phyloP scores from a whole-genome alignment of 2,329 filamentous ascomycete species.

The Metarhizium guizhouense region DNA sequence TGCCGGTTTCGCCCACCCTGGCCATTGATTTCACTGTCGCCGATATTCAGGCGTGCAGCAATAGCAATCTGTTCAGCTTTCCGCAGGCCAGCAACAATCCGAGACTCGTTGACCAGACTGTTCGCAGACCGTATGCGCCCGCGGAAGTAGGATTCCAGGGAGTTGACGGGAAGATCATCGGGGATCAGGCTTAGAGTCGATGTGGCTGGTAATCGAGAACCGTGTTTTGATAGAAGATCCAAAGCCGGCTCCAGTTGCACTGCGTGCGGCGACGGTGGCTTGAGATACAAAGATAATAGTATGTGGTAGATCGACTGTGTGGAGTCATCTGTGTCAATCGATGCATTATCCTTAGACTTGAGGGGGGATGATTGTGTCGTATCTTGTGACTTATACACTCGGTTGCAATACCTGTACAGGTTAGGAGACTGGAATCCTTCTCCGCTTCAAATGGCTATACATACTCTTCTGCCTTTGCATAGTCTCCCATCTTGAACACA shows the following conservation, averaged over 20 bases:
- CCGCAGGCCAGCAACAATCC: slow-evolving; percentile 67
- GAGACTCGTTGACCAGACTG: slow-evolving; percentile 68
- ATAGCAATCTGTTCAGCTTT: slow-evolving; percentile 72
- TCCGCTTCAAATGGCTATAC: slow-evolving; percentile 20
- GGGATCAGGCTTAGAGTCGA: slow-evolving; percentile 84
- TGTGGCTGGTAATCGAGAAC: slow-evolving; percentile 78
- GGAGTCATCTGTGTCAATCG: slow-evolving; percentile 36
- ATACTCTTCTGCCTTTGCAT: slow-evolving; percentile 85
- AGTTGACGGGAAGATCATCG: slow-evolving; percentile 62
- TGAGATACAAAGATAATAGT: slow-evolving; percentile 80
- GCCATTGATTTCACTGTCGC: slow-evolving; percentile 48
- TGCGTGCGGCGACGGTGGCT: slow-evolving; percentile 63
- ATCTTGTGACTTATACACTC: slow-evolving; percentile 58
- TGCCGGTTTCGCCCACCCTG: slow-evolving; percentile 49
- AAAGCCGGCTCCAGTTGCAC: slow-evolving; percentile 73
- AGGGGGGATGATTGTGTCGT: slow-evolving; percentile 25
- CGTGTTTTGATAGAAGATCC: slow-evolving; percentile 82
- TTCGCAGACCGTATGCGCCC: slow-evolving; percentile 84
- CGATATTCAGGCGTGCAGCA: slow-evolving; percentile 65
- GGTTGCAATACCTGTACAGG: slow-evolving; percentile 70
- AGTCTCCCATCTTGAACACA: slow-evolving; percentile 86
- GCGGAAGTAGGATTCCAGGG: slow-evolving; percentile 84
- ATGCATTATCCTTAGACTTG: slow-evolving; percentile 23
- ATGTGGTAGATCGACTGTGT: slow-evolving; percentile 83
- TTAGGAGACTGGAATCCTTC: slow-evolving; percentile 11